Evolutionary conservation across 2,329 filamentous ascomycete species (phyloP), one percentile per base, ranked within the genome.

Genomic region (Aspergillus felis): DNA sequence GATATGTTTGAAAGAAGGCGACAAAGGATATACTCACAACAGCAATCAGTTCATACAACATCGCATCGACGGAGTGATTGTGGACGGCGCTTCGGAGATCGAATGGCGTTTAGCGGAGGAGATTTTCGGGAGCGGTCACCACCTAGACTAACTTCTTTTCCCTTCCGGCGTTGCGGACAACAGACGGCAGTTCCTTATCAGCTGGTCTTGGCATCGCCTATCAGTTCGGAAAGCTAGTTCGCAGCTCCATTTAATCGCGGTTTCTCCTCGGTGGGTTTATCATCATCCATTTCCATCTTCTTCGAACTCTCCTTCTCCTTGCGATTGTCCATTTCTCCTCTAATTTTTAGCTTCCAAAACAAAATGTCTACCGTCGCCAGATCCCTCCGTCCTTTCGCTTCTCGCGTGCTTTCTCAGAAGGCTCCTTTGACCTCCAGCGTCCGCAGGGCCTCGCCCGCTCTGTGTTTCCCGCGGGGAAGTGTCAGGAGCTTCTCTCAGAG

Each of bases 11-110:
- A 28, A 20, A 51, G 22, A 51, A 52, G 17, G 35, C 49, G 41
- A 32, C 14, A 20, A 42, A 38, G 25, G 24, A 22, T 41, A n/a
- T 10, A 80, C 88, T 70, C 80, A 97, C 94, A 79, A 97, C 88
- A 76, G 90, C 94, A 77, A 99, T 94, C 71, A 97, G 82, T 81
- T 99, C 94, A 82, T 99, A 99, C 79, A 99, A 81, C 94, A 99
- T 97, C 64, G 75, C 68, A 62, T 63, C 60, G 62, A 64, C 59
- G 55, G 57, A 57, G 55, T 42, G 54, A 58, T 57, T 62, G 65
- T 61, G 56, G 59, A 54, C 61, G 57, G 57, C 54, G 59, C 44
- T 47, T 64, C 61, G 64, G 58, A 50, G 59, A 58, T 55, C 55
- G 56, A 58, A 56, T 51, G 51, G 51, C 58, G 59, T 60, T 54